These are phyloP conservation scores for Solanum piurae DNA, from an alignment of 257 asterid genomes.

Conservation along the genomic window DNA sequence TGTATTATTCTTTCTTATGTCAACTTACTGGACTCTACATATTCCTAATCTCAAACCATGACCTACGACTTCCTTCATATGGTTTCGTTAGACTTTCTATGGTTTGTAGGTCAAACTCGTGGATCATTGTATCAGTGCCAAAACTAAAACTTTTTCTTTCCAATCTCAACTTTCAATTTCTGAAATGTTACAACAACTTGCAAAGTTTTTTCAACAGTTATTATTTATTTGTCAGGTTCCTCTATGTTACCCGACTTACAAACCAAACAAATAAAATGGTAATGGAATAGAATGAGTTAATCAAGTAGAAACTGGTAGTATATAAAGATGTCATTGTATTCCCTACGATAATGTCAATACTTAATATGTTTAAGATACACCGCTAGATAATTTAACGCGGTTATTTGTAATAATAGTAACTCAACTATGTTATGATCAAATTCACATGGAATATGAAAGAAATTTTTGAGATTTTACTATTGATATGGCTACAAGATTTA, in stretches of 20 bases:
- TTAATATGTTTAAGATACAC: background rate
- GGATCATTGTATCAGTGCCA: background rate
- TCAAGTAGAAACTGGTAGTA: background rate
- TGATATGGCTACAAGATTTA: background rate
- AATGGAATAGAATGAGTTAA: background rate
- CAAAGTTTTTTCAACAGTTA: no score
- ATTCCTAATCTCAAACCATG: background rate
- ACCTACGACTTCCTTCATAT: background rate
- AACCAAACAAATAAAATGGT: background rate
- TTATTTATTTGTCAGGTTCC: background rate
- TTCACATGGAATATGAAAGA: background rate
- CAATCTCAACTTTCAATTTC: background rate
- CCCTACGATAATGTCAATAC: background rate
- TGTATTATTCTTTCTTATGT: background rate
- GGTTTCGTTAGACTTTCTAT: background rate
- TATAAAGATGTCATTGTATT: background rate
- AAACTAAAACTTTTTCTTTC: background rate
- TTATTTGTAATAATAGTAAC: background rate
- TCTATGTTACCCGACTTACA: background rate
- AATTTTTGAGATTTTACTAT: background rate
- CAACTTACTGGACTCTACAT: background rate
- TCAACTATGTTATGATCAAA: background rate
- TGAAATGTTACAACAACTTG: background rate
- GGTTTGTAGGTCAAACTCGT: background rate
- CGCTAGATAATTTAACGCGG: background rate